phyloP scores from a whole-genome alignment of 2,329 filamentous ascomycete genomes.

The Fonsecaea erecta region DNA sequence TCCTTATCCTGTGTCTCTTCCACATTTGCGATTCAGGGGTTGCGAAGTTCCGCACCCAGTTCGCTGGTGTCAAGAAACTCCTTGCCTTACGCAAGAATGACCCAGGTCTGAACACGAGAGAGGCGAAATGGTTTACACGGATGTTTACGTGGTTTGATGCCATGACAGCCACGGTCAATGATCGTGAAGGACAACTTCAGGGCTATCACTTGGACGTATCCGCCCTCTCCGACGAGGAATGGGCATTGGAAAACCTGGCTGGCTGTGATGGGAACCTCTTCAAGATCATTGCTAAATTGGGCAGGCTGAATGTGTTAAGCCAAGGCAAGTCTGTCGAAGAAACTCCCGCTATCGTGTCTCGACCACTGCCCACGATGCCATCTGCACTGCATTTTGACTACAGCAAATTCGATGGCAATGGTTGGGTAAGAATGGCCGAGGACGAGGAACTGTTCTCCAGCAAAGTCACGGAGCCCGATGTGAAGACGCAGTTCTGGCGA shows the following conservation, averaged over 20 bases:
- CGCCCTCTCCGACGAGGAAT: constrained; percentile 68
- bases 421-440: constrained; percentile 39
- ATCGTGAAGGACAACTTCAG: constrained; percentile 80
- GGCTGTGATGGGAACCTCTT: constrained; percentile 88
- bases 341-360: constrained; percentile 32
- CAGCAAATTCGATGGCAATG: constrained; percentile 66
- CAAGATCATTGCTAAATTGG: constrained; percentile 81
- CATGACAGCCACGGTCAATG: constrained; percentile 88
- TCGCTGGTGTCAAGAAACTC: constrained; percentile 90
- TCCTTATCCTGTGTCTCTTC: constrained; percentile 87
- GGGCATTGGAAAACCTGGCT: constrained; percentile 79
- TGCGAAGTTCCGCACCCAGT: constrained; percentile 89
- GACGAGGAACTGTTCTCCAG: constrained; percentile 55
- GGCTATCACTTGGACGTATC: constrained; percentile 67
- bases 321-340: constrained; percentile 60
- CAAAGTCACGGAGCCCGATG: constrained; percentile 52
- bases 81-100: constrained; percentile 73
- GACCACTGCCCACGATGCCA: constrained; percentile 43
- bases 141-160: constrained; percentile 95
- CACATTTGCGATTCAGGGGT: constrained; percentile 93
- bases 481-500: constrained; percentile 69
- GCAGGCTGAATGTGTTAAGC: constrained; percentile 80
- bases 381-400: constrained; percentile 33
- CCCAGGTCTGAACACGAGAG: constrained; percentile 51
- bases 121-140: constrained; percentile 78